Percentiles rank a stretch among this genome's conserved stretches.
Evolutionary conservation across 306 rosid species (phyloP).

Genomic region (Gleditsia sinensis): DNA sequence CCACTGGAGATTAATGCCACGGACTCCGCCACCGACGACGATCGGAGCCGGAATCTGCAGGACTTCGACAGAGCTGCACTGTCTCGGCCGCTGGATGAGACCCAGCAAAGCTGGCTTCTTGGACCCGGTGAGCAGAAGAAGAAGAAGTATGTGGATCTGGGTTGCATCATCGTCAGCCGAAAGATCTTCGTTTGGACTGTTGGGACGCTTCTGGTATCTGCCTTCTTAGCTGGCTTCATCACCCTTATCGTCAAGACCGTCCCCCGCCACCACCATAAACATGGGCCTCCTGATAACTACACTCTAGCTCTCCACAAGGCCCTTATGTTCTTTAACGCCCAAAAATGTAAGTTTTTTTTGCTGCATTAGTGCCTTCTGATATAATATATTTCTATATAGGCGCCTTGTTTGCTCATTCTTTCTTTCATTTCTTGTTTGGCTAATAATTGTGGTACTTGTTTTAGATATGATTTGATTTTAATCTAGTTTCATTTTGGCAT

Average conservation of each 20-base stretch:
- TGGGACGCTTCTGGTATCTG: constrained; percentile 62
- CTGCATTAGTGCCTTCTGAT: background rate
- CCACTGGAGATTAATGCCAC: constrained; percentile 92
- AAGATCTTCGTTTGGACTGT: constrained; percentile 93
- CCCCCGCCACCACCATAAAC: constrained; percentile 72
- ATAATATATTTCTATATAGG: background rate
- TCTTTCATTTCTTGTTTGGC: background rate
- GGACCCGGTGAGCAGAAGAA: constrained; percentile 97
- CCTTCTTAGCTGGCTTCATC: constrained; percentile 71
- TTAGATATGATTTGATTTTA: background rate
- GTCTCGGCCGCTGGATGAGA: constrained; percentile 88
- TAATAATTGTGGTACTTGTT: background rate
- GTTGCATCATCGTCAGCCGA: constrained; percentile 93
- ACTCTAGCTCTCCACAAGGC: constrained; percentile 93
- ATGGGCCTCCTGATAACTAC: constrained; percentile 85
- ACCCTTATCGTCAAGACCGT: constrained; percentile 80
- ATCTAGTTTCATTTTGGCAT: background rate
- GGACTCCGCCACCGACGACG: constrained; percentile 94
- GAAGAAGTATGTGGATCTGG: constrained; percentile 97
- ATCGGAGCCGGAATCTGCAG: constrained; percentile 84
- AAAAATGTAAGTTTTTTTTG: constrained; percentile 50
- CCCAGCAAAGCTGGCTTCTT: constrained; percentile 96
- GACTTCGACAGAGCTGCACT: constrained; percentile 89
- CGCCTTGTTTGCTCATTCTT: background rate
- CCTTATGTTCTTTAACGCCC: constrained; percentile 97